Evolutionary conservation across 2,329 filamentous ascomycete species (phyloP), one percentile per base, ranked within the genome.

Genomic region (Elsinoe batatas): DNA sequence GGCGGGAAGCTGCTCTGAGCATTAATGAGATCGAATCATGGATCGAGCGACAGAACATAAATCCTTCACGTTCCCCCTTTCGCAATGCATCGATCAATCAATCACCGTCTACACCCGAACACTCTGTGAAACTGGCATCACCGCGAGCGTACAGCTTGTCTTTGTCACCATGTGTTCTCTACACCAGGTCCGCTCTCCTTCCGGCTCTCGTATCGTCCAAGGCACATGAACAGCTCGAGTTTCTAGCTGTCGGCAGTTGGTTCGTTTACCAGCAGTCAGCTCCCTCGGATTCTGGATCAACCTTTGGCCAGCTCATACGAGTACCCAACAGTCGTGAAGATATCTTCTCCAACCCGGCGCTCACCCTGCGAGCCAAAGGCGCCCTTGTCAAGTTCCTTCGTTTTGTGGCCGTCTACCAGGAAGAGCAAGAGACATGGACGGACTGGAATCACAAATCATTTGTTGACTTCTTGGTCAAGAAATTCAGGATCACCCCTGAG

Each of bases 361-460:
- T 97, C 56, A 82, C 88, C 44, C 79, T 86, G 61, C 85, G 86
- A 61, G 83, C 88, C 5, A 97, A 97, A 73, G 83, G 91, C 54
- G 80, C 81, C 8, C 72, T 97, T 64, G 95, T 96, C 85, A 95
- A 94, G 69, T 94, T 96, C 64, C 78, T 97, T 64, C 91, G 91
- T 68, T 91, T 93, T 67, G 85, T 95, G 54, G 76, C 83, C 58
- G 81, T 89, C 63, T 85, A 84, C 64, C 80, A 86, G 61, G 78
- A 75, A n/a, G 80, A 87, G 64, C 68, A 63, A 50, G 78, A 78
- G 53, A 63, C 75, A 2, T 89, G 85, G 85, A 70, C 81, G 58
- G 64, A 73, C 1, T 74, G 80, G 53, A 79, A 82, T 26, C 68
- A 76, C 11, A 70, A 71, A 53, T 73, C 78, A 0, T 78, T 91